phyloP scores from a whole-genome alignment of 805 yeast species.

The Candida incommunis region DNA sequence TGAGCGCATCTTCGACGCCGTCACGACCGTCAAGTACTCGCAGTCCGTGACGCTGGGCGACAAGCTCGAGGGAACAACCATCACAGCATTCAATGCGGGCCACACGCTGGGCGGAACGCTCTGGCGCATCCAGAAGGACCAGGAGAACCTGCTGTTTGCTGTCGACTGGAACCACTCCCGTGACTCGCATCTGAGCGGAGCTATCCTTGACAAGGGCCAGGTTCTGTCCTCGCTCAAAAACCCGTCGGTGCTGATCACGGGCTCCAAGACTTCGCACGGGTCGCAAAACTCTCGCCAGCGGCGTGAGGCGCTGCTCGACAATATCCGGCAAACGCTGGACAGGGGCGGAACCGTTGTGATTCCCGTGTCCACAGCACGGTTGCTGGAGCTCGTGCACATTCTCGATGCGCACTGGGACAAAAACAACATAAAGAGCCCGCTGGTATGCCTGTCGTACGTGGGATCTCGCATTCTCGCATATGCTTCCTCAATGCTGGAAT shows the following conservation, averaged over 20 bases:
- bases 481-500: slow-evolving; percentile 83
- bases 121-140: slow-evolving; percentile 62
- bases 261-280: slow-evolving; percentile 34
- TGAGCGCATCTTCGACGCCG: slow-evolving; percentile 64
- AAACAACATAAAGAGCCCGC: slow-evolving; percentile 35
- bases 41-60: slow-evolving; percentile 54
- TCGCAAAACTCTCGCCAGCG: slow-evolving; percentile 35
- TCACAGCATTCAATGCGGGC: slow-evolving; percentile 84
- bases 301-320: slow-evolving; percentile 45
- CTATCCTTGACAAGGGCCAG: slow-evolving; percentile 47
- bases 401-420: slow-evolving; percentile 53
- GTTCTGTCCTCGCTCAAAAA: slow-evolving; percentile 44
- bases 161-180: slow-evolving; percentile 92
- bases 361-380: slow-evolving; percentile 71
- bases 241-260: slow-evolving; percentile 75
- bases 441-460: slow-evolving; percentile 60
- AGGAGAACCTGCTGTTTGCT: slow-evolving; percentile 75
- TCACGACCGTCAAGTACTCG: slow-evolving; percentile 58
- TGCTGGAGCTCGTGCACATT: slow-evolving; percentile 62
- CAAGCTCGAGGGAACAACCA: slow-evolving; percentile 24
- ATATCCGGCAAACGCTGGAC: slow-evolving; percentile 51
- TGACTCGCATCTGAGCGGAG: slow-evolving; percentile 70
- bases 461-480: slow-evolving; percentile 67
- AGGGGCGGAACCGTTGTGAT: slow-evolving; percentile 71
- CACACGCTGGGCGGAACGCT: slow-evolving; percentile 88